These are phyloP conservation scores for Ustilago hordei DNA, from an alignment of 1,284 basidiomycete species.

Conservation along the genomic window DNA sequence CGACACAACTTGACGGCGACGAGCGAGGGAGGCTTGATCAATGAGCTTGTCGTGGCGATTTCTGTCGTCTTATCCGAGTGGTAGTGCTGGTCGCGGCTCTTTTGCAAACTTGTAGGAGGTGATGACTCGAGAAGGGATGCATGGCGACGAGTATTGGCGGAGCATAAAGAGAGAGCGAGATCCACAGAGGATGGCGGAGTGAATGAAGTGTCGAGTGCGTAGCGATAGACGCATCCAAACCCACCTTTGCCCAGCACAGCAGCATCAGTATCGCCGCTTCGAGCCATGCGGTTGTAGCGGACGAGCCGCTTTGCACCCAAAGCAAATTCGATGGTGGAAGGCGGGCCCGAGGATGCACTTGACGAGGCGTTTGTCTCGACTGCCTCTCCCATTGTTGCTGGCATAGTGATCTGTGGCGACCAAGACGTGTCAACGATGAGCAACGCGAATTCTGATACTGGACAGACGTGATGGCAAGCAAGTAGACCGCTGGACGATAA, in stretches of 20 bases:
- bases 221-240: conserved; percentile 54
- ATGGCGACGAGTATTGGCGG: conserved; percentile 15
- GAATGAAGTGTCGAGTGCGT: conserved; percentile 49
- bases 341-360: conserved; percentile 26
- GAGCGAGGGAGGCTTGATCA: conserved; percentile 32
- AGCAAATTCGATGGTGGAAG: conserved; percentile 29
- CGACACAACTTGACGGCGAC: conserved; percentile 63
- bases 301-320: conserved; percentile 26
- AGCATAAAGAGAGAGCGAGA: conserved; percentile 19
- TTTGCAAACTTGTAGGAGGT: not conserved
- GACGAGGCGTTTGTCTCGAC: conserved; percentile 11
- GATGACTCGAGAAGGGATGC: conserved; percentile 11
- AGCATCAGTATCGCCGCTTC: conserved; percentile 32
- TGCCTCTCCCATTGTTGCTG: conserved; percentile 6
- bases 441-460: no score
- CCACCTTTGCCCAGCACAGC: conserved; percentile 49
- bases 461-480: not conserved
- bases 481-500: not conserved
- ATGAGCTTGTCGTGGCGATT: conserved; percentile 3
- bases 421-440: no score
- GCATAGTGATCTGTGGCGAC: conserved; percentile 5
- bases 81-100: not conserved
- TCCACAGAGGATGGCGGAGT: conserved; percentile 46
- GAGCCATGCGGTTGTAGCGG: conserved; percentile 43
- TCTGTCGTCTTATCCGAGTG: not conserved